phyloP scores from a whole-genome alignment of 352 stramenopile species.

The Phytophthora foliorum region DNA sequence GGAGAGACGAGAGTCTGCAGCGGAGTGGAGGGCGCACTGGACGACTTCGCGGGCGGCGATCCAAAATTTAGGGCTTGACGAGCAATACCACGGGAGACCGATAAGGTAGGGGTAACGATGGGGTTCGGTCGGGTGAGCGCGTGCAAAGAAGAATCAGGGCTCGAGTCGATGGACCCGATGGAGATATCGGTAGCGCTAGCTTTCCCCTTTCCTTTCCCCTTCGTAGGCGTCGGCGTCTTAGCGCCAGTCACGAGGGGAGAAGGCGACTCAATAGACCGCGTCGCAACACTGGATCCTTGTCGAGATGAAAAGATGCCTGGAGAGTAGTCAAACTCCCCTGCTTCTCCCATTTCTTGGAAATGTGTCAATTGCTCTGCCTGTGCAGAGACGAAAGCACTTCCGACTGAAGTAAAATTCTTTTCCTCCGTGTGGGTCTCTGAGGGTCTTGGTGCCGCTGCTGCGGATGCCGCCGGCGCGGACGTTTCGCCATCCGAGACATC shows the following conservation, averaged over 20 bases:
- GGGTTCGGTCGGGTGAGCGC: slow-evolving; percentile 55
- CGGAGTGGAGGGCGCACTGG: slow-evolving; percentile 31
- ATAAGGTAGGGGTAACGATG: slow-evolving; percentile 15
- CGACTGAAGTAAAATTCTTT: slow-evolving; percentile 13
- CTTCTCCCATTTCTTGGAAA: slow-evolving; percentile 34
- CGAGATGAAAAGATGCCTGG: slow-evolving; percentile 78
- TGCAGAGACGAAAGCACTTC: slow-evolving; percentile 28
- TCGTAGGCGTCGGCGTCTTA: slow-evolving; percentile 33
- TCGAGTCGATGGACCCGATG: slow-evolving; percentile 63
- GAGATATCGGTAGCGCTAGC: slow-evolving; percentile 26
- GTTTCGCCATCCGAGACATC: slow-evolving; percentile 37
- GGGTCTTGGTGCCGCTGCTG: slow-evolving; percentile 8
- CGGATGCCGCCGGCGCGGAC: slow-evolving; percentile 4
- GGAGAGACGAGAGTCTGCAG: slow-evolving; percentile 47
- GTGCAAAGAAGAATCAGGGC: slow-evolving; percentile 41
- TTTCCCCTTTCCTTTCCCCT: slow-evolving; percentile 27
- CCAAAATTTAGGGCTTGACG: slow-evolving; percentile 64
- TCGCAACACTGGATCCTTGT: slow-evolving; percentile 48
- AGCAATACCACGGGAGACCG: slow-evolving; percentile 36
- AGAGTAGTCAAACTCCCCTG: slow-evolving; percentile 53
- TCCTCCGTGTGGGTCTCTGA: slow-evolving; percentile 11
- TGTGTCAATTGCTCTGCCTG: slow-evolving; percentile 34
- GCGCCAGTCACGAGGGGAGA: background rate
- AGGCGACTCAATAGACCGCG: slow-evolving; percentile 28
- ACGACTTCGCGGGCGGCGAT: slow-evolving; percentile 37